Evolutionary conservation across 2,329 filamentous ascomycete genomes (phyloP).

Genomic region (Calonectria henricotiae): DNA sequence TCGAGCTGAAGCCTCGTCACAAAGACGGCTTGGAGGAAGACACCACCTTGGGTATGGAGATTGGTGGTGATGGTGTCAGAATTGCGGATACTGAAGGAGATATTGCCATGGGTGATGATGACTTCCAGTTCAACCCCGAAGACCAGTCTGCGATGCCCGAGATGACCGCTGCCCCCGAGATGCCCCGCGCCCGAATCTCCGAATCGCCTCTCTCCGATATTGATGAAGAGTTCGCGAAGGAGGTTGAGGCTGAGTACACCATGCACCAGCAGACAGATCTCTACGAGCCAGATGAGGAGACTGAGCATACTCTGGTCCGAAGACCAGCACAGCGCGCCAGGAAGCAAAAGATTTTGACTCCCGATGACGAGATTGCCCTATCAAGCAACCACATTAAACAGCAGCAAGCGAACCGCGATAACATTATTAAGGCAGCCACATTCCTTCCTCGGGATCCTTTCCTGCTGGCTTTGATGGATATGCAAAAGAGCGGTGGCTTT

Average conservation of each 20-base stretch:
- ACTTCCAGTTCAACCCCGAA: conserved; percentile 76
- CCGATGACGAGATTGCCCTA: conserved; percentile 87
- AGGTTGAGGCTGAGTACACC: conserved; percentile 73
- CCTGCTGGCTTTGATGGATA: conserved; percentile 88
- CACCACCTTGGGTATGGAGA: conserved; percentile 69
- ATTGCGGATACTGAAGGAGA: conserved; percentile 78
- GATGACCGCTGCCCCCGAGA: conserved; percentile 63
- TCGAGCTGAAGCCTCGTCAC: conserved; percentile 71
- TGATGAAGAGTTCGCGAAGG: conserved; percentile 74
- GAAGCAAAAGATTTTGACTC: conserved; percentile 85
- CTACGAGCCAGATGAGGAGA: conserved; percentile 74
- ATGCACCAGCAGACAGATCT: conserved; percentile 71
- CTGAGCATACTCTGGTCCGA: conserved; percentile 73
- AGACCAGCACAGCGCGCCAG: conserved; percentile 81
- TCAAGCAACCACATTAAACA: conserved; percentile 85
- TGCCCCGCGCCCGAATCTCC: conserved; percentile 75
- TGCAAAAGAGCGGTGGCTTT: conserved; percentile 93
- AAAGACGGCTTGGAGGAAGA: conserved; percentile 74
- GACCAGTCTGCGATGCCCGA: conserved; percentile 73
- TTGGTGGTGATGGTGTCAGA: conserved; percentile 70
- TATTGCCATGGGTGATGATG: conserved; percentile 74
- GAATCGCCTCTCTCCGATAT: conserved; percentile 82
- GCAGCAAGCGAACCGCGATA: conserved; percentile 88
- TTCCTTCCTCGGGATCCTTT: conserved; percentile 92
- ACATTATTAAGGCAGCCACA: conserved; percentile 85